Evolutionary conservation across 2,329 filamentous ascomycete species (phyloP).

Genomic region (Fusarium sp.): DNA sequence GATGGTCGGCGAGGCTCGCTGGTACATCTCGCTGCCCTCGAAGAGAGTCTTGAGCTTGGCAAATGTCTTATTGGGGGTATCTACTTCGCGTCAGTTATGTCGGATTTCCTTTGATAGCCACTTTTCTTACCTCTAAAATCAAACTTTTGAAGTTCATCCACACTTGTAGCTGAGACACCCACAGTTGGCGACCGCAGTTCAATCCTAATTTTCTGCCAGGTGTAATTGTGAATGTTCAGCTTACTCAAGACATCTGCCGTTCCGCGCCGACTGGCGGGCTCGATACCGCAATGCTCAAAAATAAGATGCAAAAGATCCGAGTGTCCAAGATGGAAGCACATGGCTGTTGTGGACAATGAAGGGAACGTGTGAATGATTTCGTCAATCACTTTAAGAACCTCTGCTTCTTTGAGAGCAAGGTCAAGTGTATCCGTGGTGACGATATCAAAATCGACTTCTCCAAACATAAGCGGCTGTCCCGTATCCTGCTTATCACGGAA

Average conservation of each 20-base stretch:
- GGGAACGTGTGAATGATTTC: conserved; percentile 88
- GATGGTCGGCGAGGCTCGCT: conserved; percentile 79
- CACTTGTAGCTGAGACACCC: conserved; percentile 85
- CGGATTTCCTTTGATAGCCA: no score
- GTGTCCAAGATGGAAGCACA: conserved; percentile 93
- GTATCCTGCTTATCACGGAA: conserved; percentile 83
- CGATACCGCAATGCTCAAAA: conserved; percentile 90
- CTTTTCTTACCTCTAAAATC: conserved; percentile 78
- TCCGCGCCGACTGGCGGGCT: conserved; percentile 71
- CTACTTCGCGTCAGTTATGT: conserved; percentile 50
- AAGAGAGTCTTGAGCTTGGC: conserved; percentile 69
- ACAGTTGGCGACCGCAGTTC: conserved; percentile 85
- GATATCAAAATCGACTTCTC: conserved; percentile 96
- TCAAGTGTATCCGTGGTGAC: conserved; percentile 85
- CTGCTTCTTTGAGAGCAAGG: conserved; percentile 88
- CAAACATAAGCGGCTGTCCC: conserved; percentile 82
- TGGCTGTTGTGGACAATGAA: conserved; percentile 73
- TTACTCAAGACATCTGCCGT: conserved; percentile 88
- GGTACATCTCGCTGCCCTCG: conserved; percentile 73
- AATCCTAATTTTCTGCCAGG: conserved; percentile 84
- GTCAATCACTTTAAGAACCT: conserved; percentile 93
- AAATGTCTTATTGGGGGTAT: conserved; percentile 67
- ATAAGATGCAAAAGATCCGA: conserved; percentile 86
- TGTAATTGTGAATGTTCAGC: conserved; percentile 82
- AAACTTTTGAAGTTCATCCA: conserved; percentile 90